Evolutionary conservation across 1,139 yeast genomes (phyloP), one percentile per base, ranked within the genome.

Genomic region (Hyphopichia wangnamkhiaoensis): DNA sequence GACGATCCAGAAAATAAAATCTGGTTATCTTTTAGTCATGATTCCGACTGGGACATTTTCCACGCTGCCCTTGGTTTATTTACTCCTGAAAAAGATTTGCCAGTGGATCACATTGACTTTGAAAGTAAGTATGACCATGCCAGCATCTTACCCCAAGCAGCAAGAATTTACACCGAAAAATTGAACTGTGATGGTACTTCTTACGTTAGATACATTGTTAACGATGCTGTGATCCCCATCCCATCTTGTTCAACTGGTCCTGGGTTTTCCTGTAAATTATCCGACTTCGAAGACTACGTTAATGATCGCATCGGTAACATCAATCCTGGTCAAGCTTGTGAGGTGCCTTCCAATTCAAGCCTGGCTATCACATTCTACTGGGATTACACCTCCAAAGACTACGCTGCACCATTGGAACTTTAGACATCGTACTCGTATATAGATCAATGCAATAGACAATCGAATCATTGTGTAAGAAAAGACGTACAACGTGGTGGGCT

Each of bases 161-260:
- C 80, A 3, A 65, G 80, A 40, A 52, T 79, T 15, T 61, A 74
- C 29, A 56, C 77, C 20, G 86, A 80, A 55, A 67, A 74, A 47
- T 60, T 68, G 39, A 49, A 49, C 12, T 76, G 81, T 54, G 37
- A 43, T 2, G 63, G 72, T 8, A 53, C 55, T 8, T 48, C 65
- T 3, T 81, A 61, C 46, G 75, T 80, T 10, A 62, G 85, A 43
- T 60, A 68, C 31, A 52, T 79, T 10, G 56, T 79, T 23, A 80
- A 80, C 52, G 84, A 79, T 43, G 79, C 83, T 0, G 84, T 80
- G 2, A 50, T 73, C 14, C 85, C 85, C 3, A 57, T 78, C 34
- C 69, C 67, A 27, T 55, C 55, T 17, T 81, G 86, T 58, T 60
- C 68, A 33, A 47, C 56, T 21, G 84, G 84, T 2, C 84, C 84